Conservation (phyloP, 805 yeast genomes). For the Cyberlindnera saturnus region DNA sequence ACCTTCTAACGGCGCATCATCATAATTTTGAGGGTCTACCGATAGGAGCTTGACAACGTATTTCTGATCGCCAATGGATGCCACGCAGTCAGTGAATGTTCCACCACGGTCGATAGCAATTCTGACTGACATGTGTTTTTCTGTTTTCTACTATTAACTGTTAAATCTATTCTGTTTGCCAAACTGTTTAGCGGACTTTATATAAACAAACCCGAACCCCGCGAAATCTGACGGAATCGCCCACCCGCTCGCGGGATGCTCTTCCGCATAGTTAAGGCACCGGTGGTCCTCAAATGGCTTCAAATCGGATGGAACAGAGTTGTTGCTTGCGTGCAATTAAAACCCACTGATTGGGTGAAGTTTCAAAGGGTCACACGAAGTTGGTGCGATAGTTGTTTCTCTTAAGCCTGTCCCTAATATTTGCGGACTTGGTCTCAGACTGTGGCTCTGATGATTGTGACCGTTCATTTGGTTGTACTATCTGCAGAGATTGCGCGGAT, state of each 20-base stretch:
- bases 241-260: no score
- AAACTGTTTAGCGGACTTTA: no score
- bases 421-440: not conserved
- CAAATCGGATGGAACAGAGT: no score
- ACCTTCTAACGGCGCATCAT: constrained; percentile 92
- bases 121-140: constrained; percentile 14
- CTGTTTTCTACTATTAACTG: no score
- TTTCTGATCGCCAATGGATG: constrained; percentile 46
- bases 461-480: not conserved
- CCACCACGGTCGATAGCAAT: constrained; percentile 71
- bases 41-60: constrained; percentile 73
- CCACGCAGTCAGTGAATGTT: constrained; percentile 68
- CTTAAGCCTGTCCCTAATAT: constrained; percentile 21
- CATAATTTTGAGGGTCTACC: constrained; percentile 82
- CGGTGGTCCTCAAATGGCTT: no score
- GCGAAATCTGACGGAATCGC: no score
- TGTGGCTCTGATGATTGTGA: not conserved
- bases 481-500: not conserved
- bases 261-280: no score
- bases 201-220: no score
- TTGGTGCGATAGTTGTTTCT: constrained; percentile 20
- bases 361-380: constrained; percentile 6
- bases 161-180: no score
- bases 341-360: no score
- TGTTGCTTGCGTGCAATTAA: no score